A percentile compares a stretch with the other conserved stretches of the same genome.
Evolutionary conservation across 83 land plant genomes (phyloP).

Genomic region (Diphasiastrum complanatum): DNA sequence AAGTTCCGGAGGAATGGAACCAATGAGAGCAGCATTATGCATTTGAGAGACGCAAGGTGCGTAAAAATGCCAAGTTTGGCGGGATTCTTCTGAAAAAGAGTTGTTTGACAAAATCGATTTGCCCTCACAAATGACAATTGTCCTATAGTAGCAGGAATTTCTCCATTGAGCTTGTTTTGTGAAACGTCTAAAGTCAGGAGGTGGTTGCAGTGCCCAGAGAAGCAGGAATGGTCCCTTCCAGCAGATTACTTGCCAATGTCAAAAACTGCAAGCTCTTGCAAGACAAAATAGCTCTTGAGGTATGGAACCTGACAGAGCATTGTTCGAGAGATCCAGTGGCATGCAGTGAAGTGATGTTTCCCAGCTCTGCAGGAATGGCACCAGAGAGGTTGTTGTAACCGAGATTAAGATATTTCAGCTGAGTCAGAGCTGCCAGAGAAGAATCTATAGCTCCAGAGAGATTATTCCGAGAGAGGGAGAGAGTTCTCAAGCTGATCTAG

Average conservation of each 20-base stretch:
- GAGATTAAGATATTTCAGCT: conserved; percentile 9
- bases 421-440: conserved; percentile 5
- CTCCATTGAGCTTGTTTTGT: conserved; percentile 6
- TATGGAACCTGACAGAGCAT: neutral
- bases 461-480: conserved; percentile 12
- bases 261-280: conserved; percentile 4
- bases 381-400: conserved; percentile 20
- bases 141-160: conserved; percentile 14
- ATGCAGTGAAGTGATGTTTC: neutral
- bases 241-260: neutral
- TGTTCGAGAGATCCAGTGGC: neutral
- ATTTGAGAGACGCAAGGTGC: neutral
- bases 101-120: conserved; percentile 14
- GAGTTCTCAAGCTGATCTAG: too few relatives aligned
- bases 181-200: conserved; percentile 1
- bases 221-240: conserved; percentile 15
- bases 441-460: conserved; percentile 16
- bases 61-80: neutral
- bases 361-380: conserved; percentile 4
- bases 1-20: neutral
- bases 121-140: neutral
- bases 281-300: conserved; percentile 14
- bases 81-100: conserved; percentile 4
- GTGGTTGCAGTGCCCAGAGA: neutral
- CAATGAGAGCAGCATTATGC: conserved; percentile 7